Conservation (phyloP, 2,329 filamentous ascomycete genomes). For the Hymenoscyphus scutula region DNA sequence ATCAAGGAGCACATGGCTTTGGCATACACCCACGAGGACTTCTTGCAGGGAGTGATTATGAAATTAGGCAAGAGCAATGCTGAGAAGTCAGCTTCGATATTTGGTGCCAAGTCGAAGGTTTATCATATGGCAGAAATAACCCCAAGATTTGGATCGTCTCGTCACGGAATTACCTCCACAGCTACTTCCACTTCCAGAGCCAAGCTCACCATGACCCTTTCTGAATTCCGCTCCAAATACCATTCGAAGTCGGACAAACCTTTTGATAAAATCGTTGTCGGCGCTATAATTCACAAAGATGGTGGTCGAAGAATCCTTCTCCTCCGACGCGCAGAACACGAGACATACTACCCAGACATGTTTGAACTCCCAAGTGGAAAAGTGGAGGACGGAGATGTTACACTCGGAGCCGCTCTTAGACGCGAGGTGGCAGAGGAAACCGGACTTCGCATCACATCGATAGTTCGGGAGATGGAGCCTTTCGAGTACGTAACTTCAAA, state of each 20-base stretch:
- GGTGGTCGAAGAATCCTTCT: not conserved
- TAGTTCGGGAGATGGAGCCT: not conserved
- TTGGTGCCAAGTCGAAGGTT: not conserved
- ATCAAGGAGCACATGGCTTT: conserved; percentile 8
- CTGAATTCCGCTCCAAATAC: not conserved
- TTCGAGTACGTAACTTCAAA: not conserved
- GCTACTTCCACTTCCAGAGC: not conserved
- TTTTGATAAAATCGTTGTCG: not conserved
- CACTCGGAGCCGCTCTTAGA: not conserved
- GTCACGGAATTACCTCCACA: too few species aligned
- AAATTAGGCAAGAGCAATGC: not conserved
- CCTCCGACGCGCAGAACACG: not conserved
- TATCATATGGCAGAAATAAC: not conserved
- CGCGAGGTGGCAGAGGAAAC: not conserved
- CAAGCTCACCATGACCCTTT: not conserved
- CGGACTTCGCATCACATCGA: not conserved
- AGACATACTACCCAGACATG: not conserved
- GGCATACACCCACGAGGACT: conserved; percentile 11
- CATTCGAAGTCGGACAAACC: not conserved
- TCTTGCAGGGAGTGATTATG: conserved; percentile 6
- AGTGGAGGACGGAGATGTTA: not conserved
- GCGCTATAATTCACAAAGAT: not conserved
- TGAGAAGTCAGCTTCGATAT: not conserved
- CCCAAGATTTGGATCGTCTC: too few species aligned
- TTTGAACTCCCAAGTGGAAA: conserved; percentile 5